These are phyloP conservation scores for Paxillus rubicundulus DNA, from an alignment of 768 basidiomycete species.

Conservation along the genomic window DNA sequence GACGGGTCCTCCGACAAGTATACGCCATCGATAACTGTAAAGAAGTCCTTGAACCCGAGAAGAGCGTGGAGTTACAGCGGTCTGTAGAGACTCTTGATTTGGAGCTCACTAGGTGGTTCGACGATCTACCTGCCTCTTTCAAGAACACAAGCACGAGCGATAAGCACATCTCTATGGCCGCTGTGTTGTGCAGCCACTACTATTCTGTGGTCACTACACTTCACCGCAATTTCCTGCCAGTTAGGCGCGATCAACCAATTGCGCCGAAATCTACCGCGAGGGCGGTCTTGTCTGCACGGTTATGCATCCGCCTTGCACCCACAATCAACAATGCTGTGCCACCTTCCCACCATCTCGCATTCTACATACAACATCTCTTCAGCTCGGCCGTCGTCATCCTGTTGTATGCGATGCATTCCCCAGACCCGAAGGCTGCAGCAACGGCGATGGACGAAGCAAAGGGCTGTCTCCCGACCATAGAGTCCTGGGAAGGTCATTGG, in stretches of 20 bases:
- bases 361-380: slow-evolving; percentile 88
- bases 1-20: slow-evolving; percentile 76
- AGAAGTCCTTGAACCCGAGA: slow-evolving; percentile 70
- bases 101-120: slow-evolving; percentile 81
- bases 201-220: slow-evolving; percentile 85
- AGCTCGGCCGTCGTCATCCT: slow-evolving; percentile 85
- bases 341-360: slow-evolving; percentile 81
- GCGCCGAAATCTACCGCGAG: slow-evolving; percentile 73
- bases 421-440: slow-evolving; percentile 60
- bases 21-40: slow-evolving; percentile 78
- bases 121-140: slow-evolving; percentile 70
- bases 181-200: slow-evolving; percentile 84
- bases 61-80: slow-evolving; percentile 71
- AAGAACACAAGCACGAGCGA: slow-evolving; percentile 71
- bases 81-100: slow-evolving; percentile 76
- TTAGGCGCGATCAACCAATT: slow-evolving; percentile 66
- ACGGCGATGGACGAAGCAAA: slow-evolving; percentile 83
- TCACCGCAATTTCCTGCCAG: slow-evolving; percentile 84
- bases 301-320: slow-evolving; percentile 80
- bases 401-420: slow-evolving; percentile 81
- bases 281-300: slow-evolving; percentile 81
- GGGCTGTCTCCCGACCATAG: slow-evolving; percentile 65
- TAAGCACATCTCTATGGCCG: slow-evolving; percentile 82
- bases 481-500: slow-evolving; percentile 84
- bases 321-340: slow-evolving; percentile 83